Conservation (phyloP, 129 eudicot species). For the Escallonia herrerae region DNA sequence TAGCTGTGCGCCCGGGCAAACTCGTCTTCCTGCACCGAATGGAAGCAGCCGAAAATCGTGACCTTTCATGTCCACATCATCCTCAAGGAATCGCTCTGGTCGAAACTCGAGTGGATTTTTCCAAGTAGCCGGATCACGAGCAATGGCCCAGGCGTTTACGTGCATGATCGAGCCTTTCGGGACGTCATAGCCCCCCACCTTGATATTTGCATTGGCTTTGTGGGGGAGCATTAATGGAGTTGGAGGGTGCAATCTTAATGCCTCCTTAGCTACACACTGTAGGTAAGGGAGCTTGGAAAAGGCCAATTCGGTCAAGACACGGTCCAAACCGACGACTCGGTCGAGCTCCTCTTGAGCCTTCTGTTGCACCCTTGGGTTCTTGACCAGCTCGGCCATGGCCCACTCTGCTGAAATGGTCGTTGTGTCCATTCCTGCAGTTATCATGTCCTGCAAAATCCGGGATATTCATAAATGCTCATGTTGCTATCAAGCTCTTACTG, state of each 20-base stretch:
- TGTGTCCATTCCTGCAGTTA: conserved; percentile 93
- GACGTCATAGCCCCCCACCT: conserved; percentile 80
- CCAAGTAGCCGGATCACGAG: conserved; percentile 77
- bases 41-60: conserved; percentile 71
- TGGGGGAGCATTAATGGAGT: conserved; percentile 95
- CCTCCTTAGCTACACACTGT: conserved; percentile 72
- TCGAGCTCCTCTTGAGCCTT: conserved; percentile 95
- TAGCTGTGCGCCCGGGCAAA: conserved; percentile 87
- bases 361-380: conserved; percentile 73
- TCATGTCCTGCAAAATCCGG: conserved; percentile 61
- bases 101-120: conserved; percentile 68
- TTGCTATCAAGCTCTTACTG: too few relatives aligned
- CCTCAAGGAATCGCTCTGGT: conserved; percentile 74
- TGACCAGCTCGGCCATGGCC: conserved; percentile 78
- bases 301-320: conserved; percentile 80
- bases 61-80: conserved; percentile 85
- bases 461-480: not conserved
- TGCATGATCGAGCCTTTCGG: conserved; percentile 75
- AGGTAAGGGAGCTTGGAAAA: conserved; percentile 82
- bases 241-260: conserved; percentile 76
- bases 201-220: conserved; percentile 60
- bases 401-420: conserved; percentile 72
- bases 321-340: conserved; percentile 58
- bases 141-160: conserved; percentile 85
- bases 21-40: conserved; percentile 79